Base-by-base conservation (phyloP, 192 early-diverging fungal species). In the Coemansia sp. region DNA sequence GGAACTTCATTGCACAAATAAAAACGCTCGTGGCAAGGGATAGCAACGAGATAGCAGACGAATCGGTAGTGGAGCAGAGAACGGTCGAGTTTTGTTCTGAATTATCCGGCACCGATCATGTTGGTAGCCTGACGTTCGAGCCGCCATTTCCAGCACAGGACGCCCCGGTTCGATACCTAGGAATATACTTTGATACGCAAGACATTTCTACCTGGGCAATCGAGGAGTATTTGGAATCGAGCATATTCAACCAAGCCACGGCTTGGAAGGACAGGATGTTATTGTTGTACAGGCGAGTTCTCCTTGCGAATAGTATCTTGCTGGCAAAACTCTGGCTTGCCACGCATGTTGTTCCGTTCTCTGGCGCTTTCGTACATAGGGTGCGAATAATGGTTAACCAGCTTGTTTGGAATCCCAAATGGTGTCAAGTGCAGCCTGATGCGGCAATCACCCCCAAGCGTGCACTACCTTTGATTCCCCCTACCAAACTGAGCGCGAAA, bases 301-400 rank as follows among this genome's bases (percentile, higher is more conserved):
- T 61, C 9, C 29, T 61, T 18, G 39, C 26, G 0, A 61, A 61
- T 26, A 29, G 13, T 9, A 30, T 29, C 1, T n/a, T 61, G 13
- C 29, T 61, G 16, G 59, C 59, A 13, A 61, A 48, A n/a, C 43
- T 48, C 1, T 61, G 59, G 59, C 31, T 46, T 30, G 59, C 59
- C 0, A 29, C 29, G 2, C 40, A 31, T 16, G 31, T 48, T 6
- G 43, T 46, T 9, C 59, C 40, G 4, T 61, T 61, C 43, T n/a
- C 43, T 6, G 29, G 48, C 9, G 23, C 1, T 6, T 45, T 45
- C 42, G 15, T 45, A 45, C 13, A n/a, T 4, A 4, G 18, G 6
- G 16, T 45, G 9, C 6, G 42, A n/a, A 7, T 3, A 10, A 20
- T 23, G 46, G 46, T 48, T 4, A 48, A 48, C 21, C 46, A 23